These are phyloP conservation scores for Silene latifolia DNA, from an alignment of 148 eudicot genomes.

Conservation along the genomic window DNA sequence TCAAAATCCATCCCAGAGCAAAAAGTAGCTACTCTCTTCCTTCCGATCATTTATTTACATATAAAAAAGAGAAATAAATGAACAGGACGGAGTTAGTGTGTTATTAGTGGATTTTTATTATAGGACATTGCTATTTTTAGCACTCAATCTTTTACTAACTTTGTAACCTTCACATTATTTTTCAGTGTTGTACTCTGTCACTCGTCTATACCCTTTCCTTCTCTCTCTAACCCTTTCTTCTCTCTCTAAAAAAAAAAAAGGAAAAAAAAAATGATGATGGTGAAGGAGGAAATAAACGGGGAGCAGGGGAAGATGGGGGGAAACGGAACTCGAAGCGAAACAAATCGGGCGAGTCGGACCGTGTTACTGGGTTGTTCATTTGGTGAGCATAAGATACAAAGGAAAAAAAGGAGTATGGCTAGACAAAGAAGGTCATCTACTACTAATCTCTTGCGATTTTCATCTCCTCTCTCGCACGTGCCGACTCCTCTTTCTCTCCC, in stretches of 20 bases:
- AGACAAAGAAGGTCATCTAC: constrained; percentile 31
- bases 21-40: too few species aligned
- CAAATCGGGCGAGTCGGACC: constrained; percentile 14
- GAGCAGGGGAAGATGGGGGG: neutral
- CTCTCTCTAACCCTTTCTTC: constrained; percentile 14
- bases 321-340: neutral
- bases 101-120: neutral
- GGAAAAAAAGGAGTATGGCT: constrained; percentile 35
- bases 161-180: constrained; percentile 19
- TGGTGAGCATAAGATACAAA: constrained; percentile 33
- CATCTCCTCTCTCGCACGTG: constrained; percentile 9
- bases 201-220: neutral
- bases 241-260: constrained; percentile 9
- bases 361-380: constrained; percentile 10
- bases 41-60: too few species aligned
- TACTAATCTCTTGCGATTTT: constrained; percentile 23
- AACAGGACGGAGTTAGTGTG: too few species aligned
- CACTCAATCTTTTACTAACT: constrained; percentile 1
- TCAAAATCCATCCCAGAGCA: neutral
- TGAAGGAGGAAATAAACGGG: neutral
- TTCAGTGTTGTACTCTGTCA: constrained; percentile 18
- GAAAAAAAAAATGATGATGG: constrained; percentile 25
- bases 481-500: constrained; percentile 30
- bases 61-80: too few species aligned
- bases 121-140: constrained; percentile 33